phyloP scores from a whole-genome alignment of 805 yeast species.

The Candida gorgasii region DNA sequence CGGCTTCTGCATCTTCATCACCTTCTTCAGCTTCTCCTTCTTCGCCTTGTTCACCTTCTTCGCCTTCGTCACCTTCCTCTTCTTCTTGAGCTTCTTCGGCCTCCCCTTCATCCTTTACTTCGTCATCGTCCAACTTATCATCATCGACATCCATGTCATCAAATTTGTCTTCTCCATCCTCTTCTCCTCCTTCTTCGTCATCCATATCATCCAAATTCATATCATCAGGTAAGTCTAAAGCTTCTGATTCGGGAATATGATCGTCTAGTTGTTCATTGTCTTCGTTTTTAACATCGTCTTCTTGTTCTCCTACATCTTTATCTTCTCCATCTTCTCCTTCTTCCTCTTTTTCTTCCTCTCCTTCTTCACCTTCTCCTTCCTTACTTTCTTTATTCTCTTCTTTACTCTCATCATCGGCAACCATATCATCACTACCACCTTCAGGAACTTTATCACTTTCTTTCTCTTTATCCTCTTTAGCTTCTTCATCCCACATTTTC shows the following conservation, averaged over 20 bases:
- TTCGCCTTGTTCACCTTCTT: constrained; percentile 22
- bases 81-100: constrained; percentile 21
- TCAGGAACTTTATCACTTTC: constrained; percentile 73
- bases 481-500: constrained; percentile 97
- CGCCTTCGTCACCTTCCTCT: constrained; percentile 25
- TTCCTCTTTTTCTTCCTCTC: constrained; percentile 48
- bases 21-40: constrained; percentile 40
- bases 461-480: constrained; percentile 76
- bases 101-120: constrained; percentile 20
- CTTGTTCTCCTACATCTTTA: constrained; percentile 80
- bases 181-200: constrained; percentile 48
- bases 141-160: constrained; percentile 33
- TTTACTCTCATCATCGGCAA: constrained; percentile 44
- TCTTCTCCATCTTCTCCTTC: constrained; percentile 57
- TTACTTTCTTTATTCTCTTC: constrained; percentile 35
- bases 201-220: constrained; percentile 83
- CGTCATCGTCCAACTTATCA: constrained; percentile 25
- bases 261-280: constrained; percentile 70
- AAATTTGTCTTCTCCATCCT: constrained; percentile 32
- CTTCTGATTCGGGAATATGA: constrained; percentile 79
- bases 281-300: constrained; percentile 71
- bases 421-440: constrained; percentile 51
- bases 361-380: constrained; percentile 43
- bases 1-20: constrained; percentile 33
- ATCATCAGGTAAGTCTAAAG: constrained; percentile 89